Percentiles rank a stretch among this genome's conserved stretches.
These are phyloP conservation scores for Backusella tarrabulga DNA, from an alignment of 192 early-diverging fungal genomes.

Conservation along the genomic window DNA sequence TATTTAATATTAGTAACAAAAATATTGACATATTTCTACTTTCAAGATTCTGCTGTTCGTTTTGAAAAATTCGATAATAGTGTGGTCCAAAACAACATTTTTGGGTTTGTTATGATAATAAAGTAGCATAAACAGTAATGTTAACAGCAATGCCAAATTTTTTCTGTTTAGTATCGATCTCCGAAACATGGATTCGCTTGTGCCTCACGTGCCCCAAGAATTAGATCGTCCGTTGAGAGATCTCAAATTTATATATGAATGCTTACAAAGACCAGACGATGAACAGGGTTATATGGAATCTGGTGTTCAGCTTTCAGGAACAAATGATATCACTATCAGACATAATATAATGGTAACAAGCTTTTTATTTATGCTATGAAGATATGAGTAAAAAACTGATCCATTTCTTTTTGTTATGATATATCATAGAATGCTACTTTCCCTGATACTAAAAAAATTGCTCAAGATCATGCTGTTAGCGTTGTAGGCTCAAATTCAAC, in stretches of 20 bases:
- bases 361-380: background rate
- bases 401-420: background rate
- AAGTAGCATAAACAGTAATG: conserved; percentile 7
- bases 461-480: conserved; percentile 32
- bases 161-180: conserved; percentile 22
- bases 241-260: conserved; percentile 4
- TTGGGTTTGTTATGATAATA: conserved; percentile 15
- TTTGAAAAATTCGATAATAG: conserved; percentile 16
- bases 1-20: background rate
- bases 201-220: background rate
- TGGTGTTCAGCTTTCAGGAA: conserved; percentile 17
- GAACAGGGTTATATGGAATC: conserved; percentile 29
- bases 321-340: conserved; percentile 27
- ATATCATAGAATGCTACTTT: conserved; percentile 28
- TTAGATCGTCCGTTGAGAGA: background rate
- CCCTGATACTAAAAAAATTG: conserved; percentile 14
- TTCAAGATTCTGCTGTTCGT: conserved; percentile 19
- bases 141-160: background rate
- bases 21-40: background rate
- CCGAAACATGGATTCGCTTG: conserved; percentile 8
- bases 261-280: conserved; percentile 4
- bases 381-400: background rate
- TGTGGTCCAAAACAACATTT: conserved; percentile 26
- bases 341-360: conserved; percentile 24
- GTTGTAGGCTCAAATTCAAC: conserved; percentile 24